Conservation (phyloP, 75 land plant species). For the Ceratopteris richardii region DNA sequence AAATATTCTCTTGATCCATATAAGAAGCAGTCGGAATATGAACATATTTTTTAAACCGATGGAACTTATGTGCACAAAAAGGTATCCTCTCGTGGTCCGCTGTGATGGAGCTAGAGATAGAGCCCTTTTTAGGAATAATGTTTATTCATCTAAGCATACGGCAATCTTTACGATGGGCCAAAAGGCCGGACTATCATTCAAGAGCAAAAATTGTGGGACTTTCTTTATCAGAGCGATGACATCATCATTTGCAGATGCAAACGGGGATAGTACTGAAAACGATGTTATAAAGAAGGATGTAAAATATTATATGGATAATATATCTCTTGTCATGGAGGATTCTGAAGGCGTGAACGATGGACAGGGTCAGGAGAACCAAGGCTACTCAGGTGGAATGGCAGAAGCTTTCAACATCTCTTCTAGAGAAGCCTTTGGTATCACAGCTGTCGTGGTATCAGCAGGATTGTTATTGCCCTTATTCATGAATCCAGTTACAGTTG, state of each 20-base stretch:
- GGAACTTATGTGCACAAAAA: no score
- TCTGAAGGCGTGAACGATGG: not conserved
- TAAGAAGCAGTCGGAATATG: no score
- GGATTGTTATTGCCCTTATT: slow-evolving; percentile 51
- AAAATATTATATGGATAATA: slow-evolving; percentile 3
- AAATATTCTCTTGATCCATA: no score
- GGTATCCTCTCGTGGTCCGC: no score
- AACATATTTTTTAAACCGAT: no score
- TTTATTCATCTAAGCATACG: no score
- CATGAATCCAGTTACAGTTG: slow-evolving; percentile 50
- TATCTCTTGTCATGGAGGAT: not conserved
- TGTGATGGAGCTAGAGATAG: no score
- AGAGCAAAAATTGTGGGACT: no score
- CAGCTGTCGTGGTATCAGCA: slow-evolving; percentile 51
- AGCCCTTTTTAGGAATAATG: no score
- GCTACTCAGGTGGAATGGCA: slow-evolving; percentile 57
- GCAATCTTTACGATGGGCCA: no score
- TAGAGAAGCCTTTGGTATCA: slow-evolving; percentile 57
- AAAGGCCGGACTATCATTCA: no score
- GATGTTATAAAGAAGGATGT: not conserved
- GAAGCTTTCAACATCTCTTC: slow-evolving; percentile 81
- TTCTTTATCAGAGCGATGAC: no score
- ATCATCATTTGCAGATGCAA: slow-evolving; percentile 16
- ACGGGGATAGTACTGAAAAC: slow-evolving; percentile 2
- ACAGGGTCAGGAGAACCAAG: slow-evolving; percentile 3